Conservation (phyloP, 1,284 basidiomycete species). For the Puccinia novopanici region DNA sequence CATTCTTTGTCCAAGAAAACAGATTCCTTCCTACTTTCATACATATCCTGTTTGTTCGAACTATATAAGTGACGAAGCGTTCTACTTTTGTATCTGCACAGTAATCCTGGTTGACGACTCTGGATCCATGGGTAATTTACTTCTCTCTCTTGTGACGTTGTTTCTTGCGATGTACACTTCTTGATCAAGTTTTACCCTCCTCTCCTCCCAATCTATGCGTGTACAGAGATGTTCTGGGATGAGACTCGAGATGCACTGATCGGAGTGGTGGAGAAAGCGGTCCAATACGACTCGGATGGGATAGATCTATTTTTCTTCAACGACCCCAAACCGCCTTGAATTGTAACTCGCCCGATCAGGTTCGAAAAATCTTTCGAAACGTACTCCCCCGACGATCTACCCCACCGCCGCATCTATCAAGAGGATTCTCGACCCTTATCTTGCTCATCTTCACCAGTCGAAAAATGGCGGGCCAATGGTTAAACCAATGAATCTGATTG, state of each 20-base stretch:
- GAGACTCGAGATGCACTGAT: constrained; percentile 53
- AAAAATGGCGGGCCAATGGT: constrained; percentile 44
- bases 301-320: constrained; percentile 54
- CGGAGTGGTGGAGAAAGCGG: constrained; percentile 52
- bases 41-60: too few relatives aligned
- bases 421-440: constrained; percentile 53
- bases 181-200: not conserved
- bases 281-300: constrained; percentile 53
- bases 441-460: constrained; percentile 50
- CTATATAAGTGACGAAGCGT: not conserved
- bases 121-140: constrained; percentile 51
- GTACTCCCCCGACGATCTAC: constrained; percentile 53
- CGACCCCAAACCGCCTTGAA: constrained; percentile 47
- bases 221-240: constrained; percentile 56
- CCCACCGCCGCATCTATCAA: constrained; percentile 52
- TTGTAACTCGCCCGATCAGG: constrained; percentile 48
- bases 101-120: constrained; percentile 54
- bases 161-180: not conserved
- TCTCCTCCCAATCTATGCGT: constrained; percentile 7
- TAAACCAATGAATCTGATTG: constrained; percentile 53
- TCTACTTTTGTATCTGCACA: not conserved
- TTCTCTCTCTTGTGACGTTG: not conserved
- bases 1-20: not conserved
- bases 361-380: constrained; percentile 51
- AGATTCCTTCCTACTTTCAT: not conserved